These are phyloP conservation scores for Ochetophila trinervis DNA, from an alignment of 306 rosid species.

Conservation along the genomic window DNA sequence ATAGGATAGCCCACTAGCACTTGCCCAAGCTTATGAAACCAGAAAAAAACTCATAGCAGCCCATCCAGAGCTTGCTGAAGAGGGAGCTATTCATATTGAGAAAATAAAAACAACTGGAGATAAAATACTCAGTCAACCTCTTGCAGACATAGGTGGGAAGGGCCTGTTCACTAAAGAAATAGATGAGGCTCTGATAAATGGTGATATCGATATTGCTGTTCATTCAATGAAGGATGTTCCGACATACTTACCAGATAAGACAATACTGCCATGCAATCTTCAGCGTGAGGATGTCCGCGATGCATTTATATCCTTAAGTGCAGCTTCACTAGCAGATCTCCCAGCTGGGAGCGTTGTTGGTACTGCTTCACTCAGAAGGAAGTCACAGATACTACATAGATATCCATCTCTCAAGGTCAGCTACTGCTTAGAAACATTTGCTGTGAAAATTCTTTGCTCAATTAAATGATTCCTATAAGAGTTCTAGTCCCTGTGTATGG, in stretches of 20 bases:
- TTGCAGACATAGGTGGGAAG: conserved; percentile 93
- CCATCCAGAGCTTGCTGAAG: conserved; percentile 77
- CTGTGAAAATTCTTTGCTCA: too few species aligned
- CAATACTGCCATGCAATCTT: conserved; percentile 86
- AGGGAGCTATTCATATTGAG: conserved; percentile 80
- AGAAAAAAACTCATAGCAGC: conserved; percentile 73
- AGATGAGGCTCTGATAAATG: conserved; percentile 75
- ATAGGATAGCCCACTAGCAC: conserved; percentile 90
- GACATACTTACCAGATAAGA: conserved; percentile 68
- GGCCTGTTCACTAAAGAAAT: conserved; percentile 92
- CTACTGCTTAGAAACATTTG: neutral
- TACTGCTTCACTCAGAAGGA: conserved; percentile 87
- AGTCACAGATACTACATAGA: conserved; percentile 79
- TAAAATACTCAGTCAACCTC: conserved; percentile 71
- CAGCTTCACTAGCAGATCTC: conserved; percentile 63
- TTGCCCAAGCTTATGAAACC: conserved; percentile 90
- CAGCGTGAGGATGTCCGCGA: conserved; percentile 87
- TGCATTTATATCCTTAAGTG: conserved; percentile 75
- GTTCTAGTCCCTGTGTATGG: too few species aligned
- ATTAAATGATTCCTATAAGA: too few species aligned
- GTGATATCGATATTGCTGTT: conserved; percentile 80
- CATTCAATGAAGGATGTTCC: conserved; percentile 98
- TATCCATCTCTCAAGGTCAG: conserved; percentile 73
- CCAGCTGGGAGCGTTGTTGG: conserved; percentile 76
- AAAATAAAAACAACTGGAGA: conserved; percentile 89